Evolutionary conservation across 495 filamentous ascomycete species (phyloP).

Genomic region (Stereocaulon alpinum): DNA sequence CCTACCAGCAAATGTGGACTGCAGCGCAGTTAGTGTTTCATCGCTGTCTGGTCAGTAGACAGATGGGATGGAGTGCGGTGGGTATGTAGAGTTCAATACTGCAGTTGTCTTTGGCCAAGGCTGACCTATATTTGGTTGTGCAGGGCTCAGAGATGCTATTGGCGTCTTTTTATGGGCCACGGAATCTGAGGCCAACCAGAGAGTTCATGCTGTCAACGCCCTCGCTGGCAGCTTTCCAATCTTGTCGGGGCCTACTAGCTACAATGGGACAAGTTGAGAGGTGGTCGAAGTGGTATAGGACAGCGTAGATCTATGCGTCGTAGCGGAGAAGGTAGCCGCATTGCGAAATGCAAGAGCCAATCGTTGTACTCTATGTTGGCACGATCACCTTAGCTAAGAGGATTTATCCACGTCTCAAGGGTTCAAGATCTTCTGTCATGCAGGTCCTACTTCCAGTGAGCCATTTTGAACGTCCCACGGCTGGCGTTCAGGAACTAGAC

Average conservation of each 20-base stretch:
- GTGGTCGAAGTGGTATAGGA: too few species aligned
- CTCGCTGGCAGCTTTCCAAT: not conserved
- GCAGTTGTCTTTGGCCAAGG: not conserved
- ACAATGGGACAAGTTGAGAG: not conserved
- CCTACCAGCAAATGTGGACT: not conserved
- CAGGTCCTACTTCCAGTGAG: too few species aligned
- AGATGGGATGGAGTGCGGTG: slow-evolving; percentile 1
- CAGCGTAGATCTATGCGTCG: not conserved
- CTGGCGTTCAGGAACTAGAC: too few species aligned
- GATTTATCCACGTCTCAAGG: too few species aligned
- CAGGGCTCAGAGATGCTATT: slow-evolving; percentile 3
- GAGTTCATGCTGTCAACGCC: not conserved
- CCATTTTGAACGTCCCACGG: too few species aligned
- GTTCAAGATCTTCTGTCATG: too few species aligned
- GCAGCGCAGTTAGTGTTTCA: not conserved
- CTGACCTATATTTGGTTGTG: not conserved
- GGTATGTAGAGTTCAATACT: not conserved
- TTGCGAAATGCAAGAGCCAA: too few species aligned
- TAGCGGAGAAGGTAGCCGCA: not conserved
- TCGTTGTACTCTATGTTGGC: too few species aligned
- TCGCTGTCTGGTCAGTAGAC: not conserved
- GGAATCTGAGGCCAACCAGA: not conserved
- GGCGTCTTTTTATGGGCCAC: slow-evolving; percentile 10
- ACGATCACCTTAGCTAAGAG: too few species aligned
- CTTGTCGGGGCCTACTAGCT: not conserved